Conservation (phyloP, 176 grass and related monocot genomes). For the Ensete glaucum region DNA sequence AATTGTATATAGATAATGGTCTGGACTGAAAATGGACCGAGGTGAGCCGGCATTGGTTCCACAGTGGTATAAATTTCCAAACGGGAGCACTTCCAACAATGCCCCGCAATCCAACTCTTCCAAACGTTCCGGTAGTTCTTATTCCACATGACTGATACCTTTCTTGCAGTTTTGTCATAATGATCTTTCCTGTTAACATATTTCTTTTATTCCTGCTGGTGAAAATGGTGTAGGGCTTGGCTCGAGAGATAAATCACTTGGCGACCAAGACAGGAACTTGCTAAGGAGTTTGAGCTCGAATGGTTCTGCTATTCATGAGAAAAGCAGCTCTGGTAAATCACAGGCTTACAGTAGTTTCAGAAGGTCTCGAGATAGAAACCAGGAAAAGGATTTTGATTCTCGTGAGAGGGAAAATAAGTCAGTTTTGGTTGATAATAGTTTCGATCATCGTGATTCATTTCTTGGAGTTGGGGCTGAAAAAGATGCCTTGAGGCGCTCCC, state of each 20-base stretch:
- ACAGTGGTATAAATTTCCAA: conserved; percentile 40
- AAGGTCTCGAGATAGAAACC: conserved; percentile 37
- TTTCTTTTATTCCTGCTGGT: conserved; percentile 21
- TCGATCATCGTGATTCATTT: conserved; percentile 33
- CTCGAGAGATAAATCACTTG: conserved; percentile 28
- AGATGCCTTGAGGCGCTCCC: conserved; percentile 34
- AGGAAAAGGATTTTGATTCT: conserved; percentile 40
- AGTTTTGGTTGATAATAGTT: conserved; percentile 25
- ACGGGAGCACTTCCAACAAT: conserved; percentile 12
- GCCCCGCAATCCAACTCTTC: conserved; percentile 16
- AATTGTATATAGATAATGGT: conserved; percentile 32
- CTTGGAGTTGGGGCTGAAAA: conserved; percentile 44
- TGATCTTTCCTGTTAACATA: conserved; percentile 9
- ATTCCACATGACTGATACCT: conserved; percentile 6
- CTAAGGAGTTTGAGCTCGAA: conserved; percentile 35
- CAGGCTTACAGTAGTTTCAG: conserved; percentile 51
- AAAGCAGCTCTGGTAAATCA: conserved; percentile 35
- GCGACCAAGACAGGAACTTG: conserved; percentile 30
- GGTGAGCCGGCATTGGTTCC: conserved; percentile 40
- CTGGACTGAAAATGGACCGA: conserved; percentile 42
- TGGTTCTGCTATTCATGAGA: conserved; percentile 28
- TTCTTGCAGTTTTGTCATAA: conserved; percentile 18
- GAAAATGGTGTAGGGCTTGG: conserved; percentile 29
- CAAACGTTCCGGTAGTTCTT: conserved; percentile 24
- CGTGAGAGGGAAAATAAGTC: conserved; percentile 41